Evolutionary conservation across 2,329 filamentous ascomycete species (phyloP), one percentile per base, ranked within the genome.

Genomic region (Neopestalotiopsis clavispora): DNA sequence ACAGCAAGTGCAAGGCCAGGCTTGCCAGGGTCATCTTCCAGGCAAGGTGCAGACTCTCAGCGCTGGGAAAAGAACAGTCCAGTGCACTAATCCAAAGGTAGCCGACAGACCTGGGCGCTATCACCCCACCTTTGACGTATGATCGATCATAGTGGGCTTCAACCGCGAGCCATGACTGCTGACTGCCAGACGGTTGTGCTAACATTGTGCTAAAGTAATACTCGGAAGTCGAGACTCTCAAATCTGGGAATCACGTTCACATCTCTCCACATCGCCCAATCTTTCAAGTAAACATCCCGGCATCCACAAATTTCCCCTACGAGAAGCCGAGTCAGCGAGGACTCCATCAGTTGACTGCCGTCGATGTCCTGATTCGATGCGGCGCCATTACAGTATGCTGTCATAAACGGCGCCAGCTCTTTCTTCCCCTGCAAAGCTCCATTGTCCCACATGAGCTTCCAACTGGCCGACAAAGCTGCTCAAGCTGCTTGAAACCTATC

Each of bases 201-300:
- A 38, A 38, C 34, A 38, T 28, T 28, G 23, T 28, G 23, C 23
- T 28, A 28, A 28, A 28, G 23, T 28, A 28, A 28, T 28, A 28
- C 34, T 10, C 6, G 34, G 34, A 38, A 38, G 34, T 38, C 34
- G 34, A 38, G 34, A 38, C 34, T 38, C 34, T 7, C 7, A 14
- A 62, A 13, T 20, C 5, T 6, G 6, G 38, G n/a, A 12, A 23
- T 64, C 38, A 64, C 61, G 32, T 57, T 28, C 42, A 34, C 42
- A 66, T 49, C 64, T 38, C 52, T 58, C 64, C 64, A 66, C 64
- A 57, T 66, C 45, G 32, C 17, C 32, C 28, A n/a, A 57, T 57
- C 23, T 28, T 20, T 20, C 45, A 34, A 45, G 23, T 40, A 42
- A 49, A 49, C 62, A 49, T 56, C 17, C 49, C 6, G 9, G 14